Conservation (phyloP, 768 basidiomycete genomes). For the Amanita jacksonii region DNA sequence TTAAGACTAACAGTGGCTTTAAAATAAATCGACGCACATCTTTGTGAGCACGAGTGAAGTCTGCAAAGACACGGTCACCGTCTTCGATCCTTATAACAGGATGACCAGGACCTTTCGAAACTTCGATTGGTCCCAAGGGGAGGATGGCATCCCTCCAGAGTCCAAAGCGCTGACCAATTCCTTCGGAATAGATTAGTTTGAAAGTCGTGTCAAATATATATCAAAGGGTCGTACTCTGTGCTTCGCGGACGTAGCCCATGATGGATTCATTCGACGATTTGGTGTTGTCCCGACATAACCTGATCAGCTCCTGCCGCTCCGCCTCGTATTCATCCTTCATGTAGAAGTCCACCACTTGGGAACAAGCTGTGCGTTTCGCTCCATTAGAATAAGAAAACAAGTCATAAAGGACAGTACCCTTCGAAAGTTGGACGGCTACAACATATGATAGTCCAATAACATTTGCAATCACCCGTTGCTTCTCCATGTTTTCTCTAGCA, state of each 20-base stretch:
- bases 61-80: slow-evolving; percentile 14
- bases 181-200: slow-evolving; percentile 6
- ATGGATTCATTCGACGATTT: slow-evolving; percentile 12
- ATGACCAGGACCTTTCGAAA: slow-evolving; percentile 8
- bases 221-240: slow-evolving; percentile 13
- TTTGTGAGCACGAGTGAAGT: slow-evolving; percentile 10
- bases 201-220: background rate
- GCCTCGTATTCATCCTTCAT: slow-evolving; percentile 12
- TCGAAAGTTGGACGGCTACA: slow-evolving; percentile 16
- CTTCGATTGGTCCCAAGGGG: background rate
- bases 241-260: slow-evolving; percentile 19
- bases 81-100: slow-evolving; percentile 8
- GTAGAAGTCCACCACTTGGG: slow-evolving; percentile 19
- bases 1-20: background rate
- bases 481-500: slow-evolving; percentile 8
- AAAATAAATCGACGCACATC: slow-evolving; percentile 9
- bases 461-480: slow-evolving; percentile 11
- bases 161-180: slow-evolving; percentile 12
- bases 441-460: slow-evolving; percentile 13
- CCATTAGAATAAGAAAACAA: background rate
- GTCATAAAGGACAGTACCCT: slow-evolving; percentile 13
- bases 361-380: slow-evolving; percentile 11
- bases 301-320: slow-evolving; percentile 15
- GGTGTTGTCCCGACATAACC: slow-evolving; percentile 9
- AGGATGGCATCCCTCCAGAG: slow-evolving; percentile 11